A percentile compares a stretch with the other conserved stretches of the same genome.
Evolutionary conservation across 140 eudicot species (phyloP).

Genomic region (Erigeron philadelphicus): DNA sequence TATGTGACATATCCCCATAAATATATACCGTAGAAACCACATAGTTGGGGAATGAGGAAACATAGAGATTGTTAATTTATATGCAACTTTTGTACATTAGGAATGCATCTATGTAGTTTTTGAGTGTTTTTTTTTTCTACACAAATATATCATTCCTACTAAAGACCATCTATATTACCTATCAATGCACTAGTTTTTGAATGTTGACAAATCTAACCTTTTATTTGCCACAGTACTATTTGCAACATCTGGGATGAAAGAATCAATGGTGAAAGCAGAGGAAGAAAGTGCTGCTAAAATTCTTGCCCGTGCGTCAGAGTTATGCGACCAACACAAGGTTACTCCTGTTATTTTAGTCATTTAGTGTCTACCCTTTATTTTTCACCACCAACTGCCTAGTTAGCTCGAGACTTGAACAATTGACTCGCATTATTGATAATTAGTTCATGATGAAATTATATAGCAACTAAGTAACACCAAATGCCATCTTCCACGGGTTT

Average conservation of each 20-base stretch:
- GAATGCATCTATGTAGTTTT: neutral
- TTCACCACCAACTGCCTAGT: no score
- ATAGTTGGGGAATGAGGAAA: no score
- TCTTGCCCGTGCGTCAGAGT: constrained; percentile 45
- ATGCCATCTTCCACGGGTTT: no score
- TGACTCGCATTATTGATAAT: no score
- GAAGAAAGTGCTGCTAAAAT: constrained; percentile 44
- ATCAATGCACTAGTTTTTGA: neutral
- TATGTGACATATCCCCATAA: no score
- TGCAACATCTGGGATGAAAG: constrained; percentile 41
- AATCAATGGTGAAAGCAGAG: constrained; percentile 43
- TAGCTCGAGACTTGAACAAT: no score
- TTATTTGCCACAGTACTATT: constrained; percentile 24
- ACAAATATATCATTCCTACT: neutral
- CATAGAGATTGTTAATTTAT: neutral
- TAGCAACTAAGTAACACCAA: no score
- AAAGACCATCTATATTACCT: neutral
- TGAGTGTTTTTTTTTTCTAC: neutral
- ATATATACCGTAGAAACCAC: no score
- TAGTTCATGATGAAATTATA: no score
- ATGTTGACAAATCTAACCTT: neutral
- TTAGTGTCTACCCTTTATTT: no score
- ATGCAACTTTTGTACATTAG: neutral
- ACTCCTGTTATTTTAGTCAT: neutral
- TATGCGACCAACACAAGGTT: constrained; percentile 49